phyloP scores from a whole-genome alignment of 495 filamentous ascomycete species.

The Saxophila tyrrhenica region DNA sequence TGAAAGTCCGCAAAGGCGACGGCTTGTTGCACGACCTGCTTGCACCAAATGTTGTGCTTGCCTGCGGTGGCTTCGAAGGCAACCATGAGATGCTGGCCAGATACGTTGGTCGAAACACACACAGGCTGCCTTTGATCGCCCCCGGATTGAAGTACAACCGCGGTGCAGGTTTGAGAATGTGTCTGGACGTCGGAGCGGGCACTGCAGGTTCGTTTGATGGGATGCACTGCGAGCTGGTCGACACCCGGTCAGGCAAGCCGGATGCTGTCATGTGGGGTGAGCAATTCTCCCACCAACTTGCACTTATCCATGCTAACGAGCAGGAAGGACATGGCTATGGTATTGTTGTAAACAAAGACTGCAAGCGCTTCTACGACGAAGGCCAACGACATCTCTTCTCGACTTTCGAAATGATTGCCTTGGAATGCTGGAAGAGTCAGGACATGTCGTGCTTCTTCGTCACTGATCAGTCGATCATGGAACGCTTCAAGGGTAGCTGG shows the following conservation, averaged over 20 bases:
- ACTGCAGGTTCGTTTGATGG: conserved; percentile 21
- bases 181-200: conserved; percentile 20
- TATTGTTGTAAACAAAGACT: conserved; percentile 21
- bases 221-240: conserved; percentile 23
- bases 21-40: conserved; percentile 16
- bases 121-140: conserved; percentile 20
- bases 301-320: neutral
- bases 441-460: conserved; percentile 23
- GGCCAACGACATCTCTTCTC: conserved; percentile 24
- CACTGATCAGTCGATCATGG: conserved; percentile 21
- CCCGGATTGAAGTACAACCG: conserved; percentile 20
- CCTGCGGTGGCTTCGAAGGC: conserved; percentile 22
- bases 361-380: conserved; percentile 24
- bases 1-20: conserved; percentile 19
- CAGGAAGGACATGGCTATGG: conserved; percentile 18
- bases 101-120: conserved; percentile 18
- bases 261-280: conserved; percentile 22
- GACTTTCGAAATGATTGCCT: conserved; percentile 24
- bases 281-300: too few species aligned
- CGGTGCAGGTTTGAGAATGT: conserved; percentile 19
- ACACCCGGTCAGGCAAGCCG: conserved; percentile 19
- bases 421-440: conserved; percentile 22
- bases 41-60: conserved; percentile 16
- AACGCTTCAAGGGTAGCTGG: conserved; percentile 22
- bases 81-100: conserved; percentile 22